A percentile compares a stretch with the other conserved stretches of the same genome.
Evolutionary conservation across 495 filamentous ascomycete species (phyloP).

Genomic region (Tetracladium marchalianum): DNA sequence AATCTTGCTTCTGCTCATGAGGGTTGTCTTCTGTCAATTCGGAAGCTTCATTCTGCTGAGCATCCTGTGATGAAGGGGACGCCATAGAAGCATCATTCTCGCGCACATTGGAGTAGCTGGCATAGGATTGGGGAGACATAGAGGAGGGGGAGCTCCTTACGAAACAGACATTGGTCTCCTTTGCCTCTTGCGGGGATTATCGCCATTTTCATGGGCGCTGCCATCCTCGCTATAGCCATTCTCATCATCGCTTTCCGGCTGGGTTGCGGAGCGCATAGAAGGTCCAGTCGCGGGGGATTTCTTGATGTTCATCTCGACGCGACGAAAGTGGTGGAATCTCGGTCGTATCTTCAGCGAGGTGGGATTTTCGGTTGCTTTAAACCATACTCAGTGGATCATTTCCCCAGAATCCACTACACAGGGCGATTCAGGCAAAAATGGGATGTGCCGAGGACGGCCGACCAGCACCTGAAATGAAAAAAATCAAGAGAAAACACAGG

Average conservation of each 20-base stretch:
- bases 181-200: slow-evolving; percentile 21
- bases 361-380: too few relatives aligned
- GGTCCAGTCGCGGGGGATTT: slow-evolving; percentile 9
- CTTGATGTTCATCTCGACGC: slow-evolving; percentile 14
- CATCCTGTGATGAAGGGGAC: neutral
- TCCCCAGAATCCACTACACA: too few relatives aligned
- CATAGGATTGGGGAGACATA: slow-evolving; percentile 12
- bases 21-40: neutral
- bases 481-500: too few relatives aligned
- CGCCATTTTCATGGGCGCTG: slow-evolving; percentile 17
- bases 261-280: slow-evolving; percentile 6
- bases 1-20: slow-evolving; percentile 7
- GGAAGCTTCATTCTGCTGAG: slow-evolving; percentile 1
- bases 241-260: slow-evolving; percentile 19
- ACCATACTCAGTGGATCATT: too few relatives aligned
- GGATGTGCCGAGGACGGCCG: too few relatives aligned
- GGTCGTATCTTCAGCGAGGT: neutral
- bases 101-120: slow-evolving; percentile 1
- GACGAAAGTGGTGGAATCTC: neutral
- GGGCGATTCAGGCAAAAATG: too few relatives aligned
- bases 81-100: neutral
- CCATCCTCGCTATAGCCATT: slow-evolving; percentile 16
- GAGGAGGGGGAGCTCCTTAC: slow-evolving; percentile 10
- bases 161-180: slow-evolving; percentile 21
- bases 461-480: too few relatives aligned